phyloP scores from a whole-genome alignment of 768 basidiomycete species.

The Lactarius tabidus region DNA sequence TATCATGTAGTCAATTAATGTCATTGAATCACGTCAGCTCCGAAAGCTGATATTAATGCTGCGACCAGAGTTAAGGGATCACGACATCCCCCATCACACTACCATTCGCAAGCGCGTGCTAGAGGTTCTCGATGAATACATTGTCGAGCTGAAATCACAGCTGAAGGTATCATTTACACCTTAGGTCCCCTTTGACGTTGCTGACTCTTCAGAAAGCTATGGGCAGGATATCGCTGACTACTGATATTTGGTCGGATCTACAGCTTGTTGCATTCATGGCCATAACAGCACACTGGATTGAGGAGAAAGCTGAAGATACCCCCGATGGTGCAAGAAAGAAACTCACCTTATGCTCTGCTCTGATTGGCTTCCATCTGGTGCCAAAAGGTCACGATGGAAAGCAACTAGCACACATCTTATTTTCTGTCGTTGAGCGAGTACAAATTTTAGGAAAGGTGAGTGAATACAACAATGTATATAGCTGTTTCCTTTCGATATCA shows the following conservation, averaged over 20 bases:
- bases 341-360: conserved; percentile 30
- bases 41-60: background rate
- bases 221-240: conserved; percentile 11
- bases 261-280: conserved; percentile 40
- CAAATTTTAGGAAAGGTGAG: conserved; percentile 30
- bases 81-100: background rate
- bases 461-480: no score
- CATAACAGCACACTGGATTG: conserved; percentile 42
- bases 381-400: conserved; percentile 38
- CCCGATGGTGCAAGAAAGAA: no score
- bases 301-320: conserved; percentile 12
- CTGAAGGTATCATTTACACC: no score
- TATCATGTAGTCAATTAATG: background rate
- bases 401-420: conserved; percentile 36
- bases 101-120: no score
- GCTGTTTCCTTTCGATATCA: background rate
- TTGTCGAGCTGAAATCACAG: no score
- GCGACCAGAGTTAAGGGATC: background rate
- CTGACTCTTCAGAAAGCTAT: background rate
- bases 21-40: background rate
- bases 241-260: conserved; percentile 32
- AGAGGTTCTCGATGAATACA: no score
- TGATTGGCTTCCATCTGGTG: conserved; percentile 37
- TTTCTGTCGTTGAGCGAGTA: conserved; percentile 33
- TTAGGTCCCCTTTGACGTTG: no score